A percentile compares a stretch with the other conserved stretches of the same genome.
Conservation (phyloP, 139 green algal species). For the Marvania coccoides region DNA sequence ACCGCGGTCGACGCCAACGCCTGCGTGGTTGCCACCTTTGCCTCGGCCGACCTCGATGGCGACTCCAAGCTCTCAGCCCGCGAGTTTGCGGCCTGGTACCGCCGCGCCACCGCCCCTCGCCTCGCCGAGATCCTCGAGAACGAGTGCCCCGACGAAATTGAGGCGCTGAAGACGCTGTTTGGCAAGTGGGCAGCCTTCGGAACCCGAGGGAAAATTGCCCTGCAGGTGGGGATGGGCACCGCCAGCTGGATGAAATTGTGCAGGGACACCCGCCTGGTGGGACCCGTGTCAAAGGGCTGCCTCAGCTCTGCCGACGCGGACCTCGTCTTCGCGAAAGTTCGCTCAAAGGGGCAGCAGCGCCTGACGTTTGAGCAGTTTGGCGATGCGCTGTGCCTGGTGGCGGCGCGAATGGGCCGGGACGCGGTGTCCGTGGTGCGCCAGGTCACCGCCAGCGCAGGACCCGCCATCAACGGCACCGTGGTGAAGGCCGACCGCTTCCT, state of each 20-base stretch:
- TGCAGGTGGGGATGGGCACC: not conserved
- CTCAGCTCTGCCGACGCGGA: not conserved
- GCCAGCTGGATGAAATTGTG: not conserved
- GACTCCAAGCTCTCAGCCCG: not conserved
- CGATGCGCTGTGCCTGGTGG: not conserved
- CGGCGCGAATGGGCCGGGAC: not conserved
- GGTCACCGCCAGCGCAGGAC: not conserved
- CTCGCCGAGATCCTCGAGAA: not conserved
- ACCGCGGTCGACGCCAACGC: not conserved
- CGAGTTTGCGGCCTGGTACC: not conserved
- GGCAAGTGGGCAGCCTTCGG: not conserved
- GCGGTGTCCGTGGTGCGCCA: not conserved
- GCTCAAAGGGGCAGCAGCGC: not conserved
- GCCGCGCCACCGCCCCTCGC: conserved; percentile 1
- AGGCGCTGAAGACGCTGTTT: not conserved
- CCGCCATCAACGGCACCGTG: not conserved
- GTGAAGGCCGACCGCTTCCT: not conserved
- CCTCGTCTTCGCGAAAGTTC: conserved; percentile 4
- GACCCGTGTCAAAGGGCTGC: not conserved
- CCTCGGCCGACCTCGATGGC: not conserved
- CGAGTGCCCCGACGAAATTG: not conserved
- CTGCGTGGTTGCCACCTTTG: not conserved
- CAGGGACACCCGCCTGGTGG: not conserved
- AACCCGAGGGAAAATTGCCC: not conserved
- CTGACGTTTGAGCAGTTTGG: conserved; percentile 3